Conservation (phyloP, 1,284 basidiomycete genomes). For the Macrocystidia cucumis region DNA sequence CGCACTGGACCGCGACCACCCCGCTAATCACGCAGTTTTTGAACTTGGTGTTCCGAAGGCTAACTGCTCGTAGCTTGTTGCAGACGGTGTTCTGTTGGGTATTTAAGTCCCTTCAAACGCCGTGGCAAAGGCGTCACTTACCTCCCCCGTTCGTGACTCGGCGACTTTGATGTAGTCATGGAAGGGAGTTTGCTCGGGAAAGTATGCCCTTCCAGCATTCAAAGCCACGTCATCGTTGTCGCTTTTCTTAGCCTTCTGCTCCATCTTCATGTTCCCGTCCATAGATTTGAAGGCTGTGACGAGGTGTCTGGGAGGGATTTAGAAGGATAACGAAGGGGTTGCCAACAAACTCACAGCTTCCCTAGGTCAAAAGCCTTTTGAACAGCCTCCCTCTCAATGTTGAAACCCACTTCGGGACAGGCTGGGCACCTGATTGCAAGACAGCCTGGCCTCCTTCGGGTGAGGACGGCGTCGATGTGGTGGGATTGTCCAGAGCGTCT, state of each 20-base stretch:
- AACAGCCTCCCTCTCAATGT: conserved; percentile 13
- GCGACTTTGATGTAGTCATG: conserved; percentile 11
- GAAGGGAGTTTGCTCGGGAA: conserved; percentile 9
- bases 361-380: conserved; percentile 7
- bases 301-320: no score
- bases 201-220: conserved; percentile 10
- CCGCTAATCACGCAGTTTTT: conserved; percentile 17
- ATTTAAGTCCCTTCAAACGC: no score
- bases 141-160: conserved; percentile 10
- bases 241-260: conserved; percentile 7
- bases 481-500: conserved; percentile 16
- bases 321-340: not conserved
- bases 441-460: conserved; percentile 11
- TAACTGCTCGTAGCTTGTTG: conserved; percentile 15
- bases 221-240: conserved; percentile 8
- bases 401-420: conserved; percentile 21
- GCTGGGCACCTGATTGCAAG: conserved; percentile 18
- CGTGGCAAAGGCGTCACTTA: conserved; percentile 4
- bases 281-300: no score
- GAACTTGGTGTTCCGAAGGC: conserved; percentile 20
- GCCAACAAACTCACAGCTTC: conserved; percentile 3
- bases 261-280: conserved; percentile 21
- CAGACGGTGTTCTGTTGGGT: not conserved
- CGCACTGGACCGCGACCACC: conserved; percentile 18
- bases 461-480: conserved; percentile 14